Evolutionary conservation across 331 rosid species (phyloP).

Genomic region (Quercus phellos): DNA sequence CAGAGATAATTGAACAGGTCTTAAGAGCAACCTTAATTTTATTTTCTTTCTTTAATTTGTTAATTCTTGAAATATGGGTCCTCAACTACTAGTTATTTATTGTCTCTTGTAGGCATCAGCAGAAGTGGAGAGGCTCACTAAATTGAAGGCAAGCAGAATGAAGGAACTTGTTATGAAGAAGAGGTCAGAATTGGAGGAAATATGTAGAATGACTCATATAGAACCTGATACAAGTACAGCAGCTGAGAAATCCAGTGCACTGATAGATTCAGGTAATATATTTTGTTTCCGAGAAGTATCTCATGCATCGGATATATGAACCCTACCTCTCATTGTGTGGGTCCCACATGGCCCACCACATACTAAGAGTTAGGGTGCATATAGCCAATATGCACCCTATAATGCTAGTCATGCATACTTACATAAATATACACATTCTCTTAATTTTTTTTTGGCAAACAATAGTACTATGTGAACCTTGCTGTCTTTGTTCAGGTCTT

Average conservation of each 20-base stretch:
- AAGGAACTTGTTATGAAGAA: slow-evolving; percentile 89
- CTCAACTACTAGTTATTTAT: slow-evolving; percentile 4
- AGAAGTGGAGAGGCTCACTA: slow-evolving; percentile 80
- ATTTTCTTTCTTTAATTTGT: not conserved
- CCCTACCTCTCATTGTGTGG: too few species aligned
- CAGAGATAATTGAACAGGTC: slow-evolving; percentile 74
- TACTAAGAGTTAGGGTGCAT: too few species aligned
- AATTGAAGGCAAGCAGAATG: slow-evolving; percentile 93
- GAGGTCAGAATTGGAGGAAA: slow-evolving; percentile 81
- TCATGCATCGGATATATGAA: too few species aligned
- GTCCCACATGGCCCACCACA: too few species aligned
- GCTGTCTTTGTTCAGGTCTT: slow-evolving; percentile 46
- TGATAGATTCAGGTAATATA: slow-evolving; percentile 80
- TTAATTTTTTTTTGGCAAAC: not conserved
- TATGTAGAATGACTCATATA: slow-evolving; percentile 72
- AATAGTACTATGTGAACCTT: not conserved
- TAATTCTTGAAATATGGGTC: not conserved
- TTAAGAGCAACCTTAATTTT: slow-evolving; percentile 4
- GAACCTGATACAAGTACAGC: slow-evolving; percentile 87
- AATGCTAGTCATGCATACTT: too few species aligned
- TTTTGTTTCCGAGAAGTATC: not conserved
- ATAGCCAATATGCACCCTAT: too few species aligned
- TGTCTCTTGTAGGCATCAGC: slow-evolving; percentile 60
- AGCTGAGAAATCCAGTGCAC: slow-evolving; percentile 83
- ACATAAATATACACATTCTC: not conserved